These are phyloP conservation scores for Trichoderma polysporum DNA, from an alignment of 2,329 filamentous ascomycete genomes.

Conservation along the genomic window DNA sequence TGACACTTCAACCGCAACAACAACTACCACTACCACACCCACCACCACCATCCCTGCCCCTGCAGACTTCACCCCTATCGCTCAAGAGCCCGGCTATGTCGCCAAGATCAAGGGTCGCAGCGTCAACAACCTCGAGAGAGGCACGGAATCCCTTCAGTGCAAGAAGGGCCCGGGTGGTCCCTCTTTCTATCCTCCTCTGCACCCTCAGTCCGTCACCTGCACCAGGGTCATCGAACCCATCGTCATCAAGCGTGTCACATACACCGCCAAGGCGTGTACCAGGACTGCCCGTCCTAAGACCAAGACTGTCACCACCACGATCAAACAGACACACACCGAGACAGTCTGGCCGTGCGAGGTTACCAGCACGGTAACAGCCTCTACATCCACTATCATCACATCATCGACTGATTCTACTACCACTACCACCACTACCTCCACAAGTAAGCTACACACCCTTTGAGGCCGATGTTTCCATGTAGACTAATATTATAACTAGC, in stretches of 20 bases:
- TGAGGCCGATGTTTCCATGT: not conserved
- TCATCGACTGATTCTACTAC: not conserved
- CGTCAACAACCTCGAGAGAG: not conserved
- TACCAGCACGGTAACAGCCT: constrained; percentile 11
- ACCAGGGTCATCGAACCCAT: constrained; percentile 10
- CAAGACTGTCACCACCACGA: not conserved
- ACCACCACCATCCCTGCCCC: constrained; percentile 13
- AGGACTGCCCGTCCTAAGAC: constrained; percentile 4
- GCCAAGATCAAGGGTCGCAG: constrained; percentile 13
- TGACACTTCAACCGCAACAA: not conserved
- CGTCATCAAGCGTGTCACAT: constrained; percentile 5
- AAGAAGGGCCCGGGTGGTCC: not conserved
- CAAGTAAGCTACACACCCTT: not conserved
- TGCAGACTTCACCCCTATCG: constrained; percentile 14
- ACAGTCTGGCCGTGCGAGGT: constrained; percentile 3
- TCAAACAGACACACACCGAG: constrained; percentile 4
- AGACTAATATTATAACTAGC: not conserved
- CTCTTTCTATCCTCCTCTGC: constrained; percentile 4
- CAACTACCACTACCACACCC: constrained; percentile 5
- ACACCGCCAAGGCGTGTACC: constrained; percentile 6
- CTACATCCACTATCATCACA: not conserved
- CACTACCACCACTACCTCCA: not conserved
- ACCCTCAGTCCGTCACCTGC: constrained; percentile 12
- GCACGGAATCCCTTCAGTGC: not conserved
- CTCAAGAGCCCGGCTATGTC: not conserved